These are phyloP conservation scores for Lomentospora prolificans DNA, from an alignment of 2,329 filamentous ascomycete genomes.

Conservation along the genomic window DNA sequence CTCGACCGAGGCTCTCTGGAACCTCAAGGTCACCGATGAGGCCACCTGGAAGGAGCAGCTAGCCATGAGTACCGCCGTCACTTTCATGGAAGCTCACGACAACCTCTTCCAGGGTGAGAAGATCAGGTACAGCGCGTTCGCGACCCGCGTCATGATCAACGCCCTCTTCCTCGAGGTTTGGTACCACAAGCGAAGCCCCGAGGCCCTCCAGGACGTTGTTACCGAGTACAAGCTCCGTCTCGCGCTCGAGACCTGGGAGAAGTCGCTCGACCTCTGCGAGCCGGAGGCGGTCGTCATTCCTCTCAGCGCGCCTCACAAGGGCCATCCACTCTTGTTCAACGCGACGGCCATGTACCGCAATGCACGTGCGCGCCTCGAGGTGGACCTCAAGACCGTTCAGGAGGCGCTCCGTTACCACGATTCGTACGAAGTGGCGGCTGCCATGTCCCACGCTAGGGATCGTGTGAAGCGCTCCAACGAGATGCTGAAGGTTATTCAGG, in stretches of 20 bases:
- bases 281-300: constrained; percentile 81
- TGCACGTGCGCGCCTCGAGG: constrained; percentile 81
- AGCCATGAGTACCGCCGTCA: constrained; percentile 60
- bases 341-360: constrained; percentile 96
- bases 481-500: constrained; percentile 97
- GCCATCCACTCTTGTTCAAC: constrained; percentile 94
- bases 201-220: constrained; percentile 91
- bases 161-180: constrained; percentile 96
- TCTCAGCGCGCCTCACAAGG: constrained; percentile 88
- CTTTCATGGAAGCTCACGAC: constrained; percentile 89
- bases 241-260: constrained; percentile 97
- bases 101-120: constrained; percentile 90
- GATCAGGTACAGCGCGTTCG: constrained; percentile 89
- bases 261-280: constrained; percentile 86
- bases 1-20: constrained; percentile 91
- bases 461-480: constrained; percentile 90
- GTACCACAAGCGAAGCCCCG: constrained; percentile 98
- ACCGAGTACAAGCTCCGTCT: constrained; percentile 96
- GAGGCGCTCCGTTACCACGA: constrained; percentile 96
- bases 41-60: constrained; percentile 75
- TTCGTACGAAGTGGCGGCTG: constrained; percentile 89
- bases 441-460: constrained; percentile 90
- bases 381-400: constrained; percentile 91
- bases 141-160: constrained; percentile 97
- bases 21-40: constrained; percentile 69